Evolutionary conservation across 495 filamentous ascomycete species (phyloP), one percentile per base, ranked within the genome.

Genomic region (Penicillium cosmopolitanum): DNA sequence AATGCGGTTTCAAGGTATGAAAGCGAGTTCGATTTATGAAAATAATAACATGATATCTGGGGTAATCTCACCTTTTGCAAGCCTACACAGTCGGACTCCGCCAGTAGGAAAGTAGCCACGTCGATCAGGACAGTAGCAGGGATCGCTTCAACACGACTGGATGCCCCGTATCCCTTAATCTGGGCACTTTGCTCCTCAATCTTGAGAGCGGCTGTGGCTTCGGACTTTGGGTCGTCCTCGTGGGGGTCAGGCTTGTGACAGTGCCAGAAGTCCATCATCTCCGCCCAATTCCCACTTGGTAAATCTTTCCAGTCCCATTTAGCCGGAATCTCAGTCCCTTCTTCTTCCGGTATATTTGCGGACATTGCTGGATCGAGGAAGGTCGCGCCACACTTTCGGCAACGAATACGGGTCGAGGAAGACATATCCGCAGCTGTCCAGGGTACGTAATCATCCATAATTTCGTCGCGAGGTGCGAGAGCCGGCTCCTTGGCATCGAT

Each of bases 261-360:
- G 73, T 99, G 95, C 95, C 95, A 99, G 64, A 97, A 96, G 69
- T 99, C 95, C 95, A 99, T 99, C 96, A 98, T 97, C 73, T 99
- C 95, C 2, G 94, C 95, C 95, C 95, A 99, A 66, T 96, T 95
- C 58, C 93, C 92, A 63, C 91, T 96, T 1, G 95, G 95, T 5
- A 98, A 80, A 66, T 98, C 93, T 73, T 93, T 96, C 95, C 96
- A 98, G n/a, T 72, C 74, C 63, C 73, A 80, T 1, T 65, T 66
- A 16, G 13, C 34, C 10, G 11, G 7, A 11, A 2, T 16, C 23
- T 11, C 47, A 23, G 7, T 53, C 35, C 4, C 35, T 12, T 6
- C 12, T 18, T 11, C 50, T 9, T 19, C 23, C 42, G n/a, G 42
- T 25, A 13, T 28, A 48, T 28, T 48, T 12, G 18, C 11, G 46